A percentile compares a stretch with the other conserved stretches of the same genome.
Conservation (phyloP, 202 grass and related monocot genomes). For the Thinopyrum obtusiflorum region DNA sequence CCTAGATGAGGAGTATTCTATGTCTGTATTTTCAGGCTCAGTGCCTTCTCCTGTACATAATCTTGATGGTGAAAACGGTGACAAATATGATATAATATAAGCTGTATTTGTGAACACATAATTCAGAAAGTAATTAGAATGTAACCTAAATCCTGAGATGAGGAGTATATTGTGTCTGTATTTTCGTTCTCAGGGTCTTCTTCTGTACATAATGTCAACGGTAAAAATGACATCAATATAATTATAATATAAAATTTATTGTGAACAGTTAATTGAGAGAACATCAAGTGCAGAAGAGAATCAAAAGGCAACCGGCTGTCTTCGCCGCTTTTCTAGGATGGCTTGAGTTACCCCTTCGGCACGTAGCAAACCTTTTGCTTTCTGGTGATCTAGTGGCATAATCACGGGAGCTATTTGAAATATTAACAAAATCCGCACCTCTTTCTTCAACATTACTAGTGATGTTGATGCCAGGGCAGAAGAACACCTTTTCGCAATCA, state of each 20-base stretch:
- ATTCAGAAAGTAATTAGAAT: background rate
- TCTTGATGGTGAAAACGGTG: background rate
- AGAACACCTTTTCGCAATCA: conserved; percentile 38
- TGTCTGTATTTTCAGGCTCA: background rate
- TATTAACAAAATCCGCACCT: background rate
- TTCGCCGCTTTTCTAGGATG: background rate
- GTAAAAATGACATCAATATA: background rate
- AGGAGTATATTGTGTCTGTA: background rate
- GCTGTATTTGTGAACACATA: background rate
- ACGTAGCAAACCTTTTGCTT: background rate
- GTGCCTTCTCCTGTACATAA: conserved; percentile 15
- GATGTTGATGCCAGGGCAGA: background rate
- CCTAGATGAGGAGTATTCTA: background rate
- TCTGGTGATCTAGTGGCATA: background rate
- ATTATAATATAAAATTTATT: background rate
- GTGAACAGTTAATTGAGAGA: background rate
- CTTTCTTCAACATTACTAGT: background rate
- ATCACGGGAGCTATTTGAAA: background rate
- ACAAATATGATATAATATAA: background rate
- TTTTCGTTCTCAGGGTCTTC: background rate
- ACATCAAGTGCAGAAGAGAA: background rate
- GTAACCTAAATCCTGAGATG: conserved; percentile 22
- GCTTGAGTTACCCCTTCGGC: background rate
- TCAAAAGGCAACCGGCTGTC: conserved; percentile 3
- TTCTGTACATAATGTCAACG: conserved; percentile 1